These are phyloP conservation scores for Wickerhamomyces ciferrii DNA, from an alignment of 805 yeast species.

Conservation along the genomic window DNA sequence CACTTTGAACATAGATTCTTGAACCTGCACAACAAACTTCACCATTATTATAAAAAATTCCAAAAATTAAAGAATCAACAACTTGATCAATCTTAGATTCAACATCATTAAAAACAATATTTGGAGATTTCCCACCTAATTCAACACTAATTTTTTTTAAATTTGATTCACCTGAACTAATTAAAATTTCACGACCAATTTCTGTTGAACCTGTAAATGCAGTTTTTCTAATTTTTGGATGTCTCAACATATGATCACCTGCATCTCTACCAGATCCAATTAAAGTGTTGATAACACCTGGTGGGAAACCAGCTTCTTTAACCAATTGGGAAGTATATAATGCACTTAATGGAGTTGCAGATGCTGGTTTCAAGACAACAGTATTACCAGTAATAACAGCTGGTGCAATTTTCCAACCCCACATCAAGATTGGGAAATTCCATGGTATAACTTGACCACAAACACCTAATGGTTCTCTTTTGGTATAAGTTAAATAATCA, in stretches of 20 bases:
- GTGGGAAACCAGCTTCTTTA: slow-evolving; percentile 3
- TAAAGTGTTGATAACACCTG: slow-evolving; percentile 35
- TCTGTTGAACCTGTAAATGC: slow-evolving; percentile 48
- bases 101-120: background rate
- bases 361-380: slow-evolving; percentile 34
- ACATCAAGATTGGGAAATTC: background rate
- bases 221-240: slow-evolving; percentile 36
- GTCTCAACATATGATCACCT: slow-evolving; percentile 35
- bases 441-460: slow-evolving; percentile 1
- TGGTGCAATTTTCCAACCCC: slow-evolving; percentile 1
- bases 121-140: slow-evolving; percentile 1
- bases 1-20: slow-evolving; percentile 46
- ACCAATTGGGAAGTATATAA: slow-evolving; percentile 27
- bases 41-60: slow-evolving; percentile 52
- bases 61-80: slow-evolving; percentile 38
- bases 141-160: slow-evolving; percentile 38
- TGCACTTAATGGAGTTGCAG: background rate
- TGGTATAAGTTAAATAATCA: background rate
- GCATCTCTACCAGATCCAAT: slow-evolving; percentile 32
- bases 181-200: slow-evolving; percentile 33
- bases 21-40: slow-evolving; percentile 60
- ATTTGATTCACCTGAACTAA: slow-evolving; percentile 29
- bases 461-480: slow-evolving; percentile 1
- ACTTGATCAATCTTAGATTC: slow-evolving; percentile 26
- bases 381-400: background rate